These are phyloP conservation scores for Cyclospora cayetanensis DNA, from an alignment of 169 alveolate species.

Conservation along the genomic window DNA sequence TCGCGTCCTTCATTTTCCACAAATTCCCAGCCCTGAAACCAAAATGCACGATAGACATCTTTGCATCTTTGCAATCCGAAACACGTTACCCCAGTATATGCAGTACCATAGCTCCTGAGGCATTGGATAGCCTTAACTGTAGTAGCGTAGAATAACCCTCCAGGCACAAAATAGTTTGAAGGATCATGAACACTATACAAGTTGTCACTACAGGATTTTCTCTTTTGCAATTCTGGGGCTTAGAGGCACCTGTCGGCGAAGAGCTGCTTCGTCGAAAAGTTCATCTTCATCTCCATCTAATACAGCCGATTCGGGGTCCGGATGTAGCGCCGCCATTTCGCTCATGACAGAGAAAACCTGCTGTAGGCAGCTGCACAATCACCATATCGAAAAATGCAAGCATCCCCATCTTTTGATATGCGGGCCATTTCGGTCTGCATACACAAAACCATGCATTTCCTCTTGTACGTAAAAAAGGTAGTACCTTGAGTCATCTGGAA, in stretches of 20 bases:
- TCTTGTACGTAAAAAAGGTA: too few species aligned
- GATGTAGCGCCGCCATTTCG: conserved; percentile 75
- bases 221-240: neutral
- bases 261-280: conserved; percentile 36
- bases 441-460: too few species aligned
- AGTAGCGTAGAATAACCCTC: too few species aligned
- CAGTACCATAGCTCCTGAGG: too few species aligned
- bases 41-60: neutral
- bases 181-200: neutral
- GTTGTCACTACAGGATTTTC: neutral
- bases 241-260: conserved; percentile 47
- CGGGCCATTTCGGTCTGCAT: neutral
- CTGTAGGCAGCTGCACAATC: conserved; percentile 39
- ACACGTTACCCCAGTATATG: too few species aligned
- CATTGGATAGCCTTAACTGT: too few species aligned
- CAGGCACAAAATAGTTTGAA: too few species aligned
- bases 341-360: conserved; percentile 52
- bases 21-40: conserved; percentile 57
- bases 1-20: conserved; percentile 46
- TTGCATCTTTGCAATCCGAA: neutral
- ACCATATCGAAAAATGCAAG: neutral
- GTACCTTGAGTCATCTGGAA: conserved; percentile 61
- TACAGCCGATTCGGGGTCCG: conserved; percentile 66
- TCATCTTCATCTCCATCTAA: conserved; percentile 67
- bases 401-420: neutral